These are phyloP conservation scores for Pseudogymnoascus sp. DNA, from an alignment of 2,329 filamentous ascomycete species.

Conservation along the genomic window DNA sequence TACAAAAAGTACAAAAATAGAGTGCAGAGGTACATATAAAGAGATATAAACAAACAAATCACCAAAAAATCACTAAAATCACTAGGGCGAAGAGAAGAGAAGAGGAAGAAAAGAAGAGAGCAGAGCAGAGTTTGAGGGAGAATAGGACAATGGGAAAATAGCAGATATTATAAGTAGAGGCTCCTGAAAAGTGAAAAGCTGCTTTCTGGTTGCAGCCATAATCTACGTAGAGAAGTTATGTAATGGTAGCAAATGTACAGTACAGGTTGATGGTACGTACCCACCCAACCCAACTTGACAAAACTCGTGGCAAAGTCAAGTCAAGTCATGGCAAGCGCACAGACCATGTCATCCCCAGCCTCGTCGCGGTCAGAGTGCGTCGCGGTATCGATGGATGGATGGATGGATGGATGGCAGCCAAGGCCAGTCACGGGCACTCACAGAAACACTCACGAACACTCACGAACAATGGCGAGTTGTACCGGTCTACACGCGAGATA, in stretches of 20 bases:
- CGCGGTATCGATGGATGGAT: not conserved
- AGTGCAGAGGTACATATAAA: no score
- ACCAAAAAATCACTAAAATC: no score
- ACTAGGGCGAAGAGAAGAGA: no score
- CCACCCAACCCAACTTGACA: not conserved
- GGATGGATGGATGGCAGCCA: not conserved
- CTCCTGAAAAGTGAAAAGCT: no score
- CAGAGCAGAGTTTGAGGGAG: no score
- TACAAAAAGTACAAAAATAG: no score
- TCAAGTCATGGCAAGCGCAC: not conserved
- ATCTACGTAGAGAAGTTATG: no score
- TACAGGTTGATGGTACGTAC: not conserved
- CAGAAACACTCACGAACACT: not conserved
- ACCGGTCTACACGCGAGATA: not conserved
- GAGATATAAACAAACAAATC: no score
- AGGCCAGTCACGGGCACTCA: not conserved
- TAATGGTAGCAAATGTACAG: not conserved
- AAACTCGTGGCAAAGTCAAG: not conserved
- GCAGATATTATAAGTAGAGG: no score
- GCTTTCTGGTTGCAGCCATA: not conserved
- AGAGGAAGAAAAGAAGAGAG: no score
- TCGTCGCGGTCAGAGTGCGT: not conserved
- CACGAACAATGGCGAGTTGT: not conserved
- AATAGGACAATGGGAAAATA: no score
- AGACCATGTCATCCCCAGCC: not conserved